Evolutionary conservation across 1,139 yeast species (phyloP).

Genomic region (Pichia sp.): DNA sequence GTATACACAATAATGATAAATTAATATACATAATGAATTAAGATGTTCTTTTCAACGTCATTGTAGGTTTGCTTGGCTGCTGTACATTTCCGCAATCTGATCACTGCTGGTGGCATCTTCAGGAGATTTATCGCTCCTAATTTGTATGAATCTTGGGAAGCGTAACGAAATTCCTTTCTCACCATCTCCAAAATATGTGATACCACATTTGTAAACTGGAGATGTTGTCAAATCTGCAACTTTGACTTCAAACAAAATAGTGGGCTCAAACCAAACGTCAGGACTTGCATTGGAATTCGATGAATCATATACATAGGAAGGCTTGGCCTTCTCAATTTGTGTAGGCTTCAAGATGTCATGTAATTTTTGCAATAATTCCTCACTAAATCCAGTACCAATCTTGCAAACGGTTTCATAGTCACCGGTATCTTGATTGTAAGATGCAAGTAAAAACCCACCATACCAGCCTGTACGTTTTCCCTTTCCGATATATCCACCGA

Average conservation of each 20-base stretch:
- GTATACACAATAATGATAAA: background rate
- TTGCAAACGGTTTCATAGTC: slow-evolving; percentile 94
- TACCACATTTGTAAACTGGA: slow-evolving; percentile 90
- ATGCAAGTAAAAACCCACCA: slow-evolving; percentile 90
- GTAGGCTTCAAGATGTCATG: slow-evolving; percentile 63
- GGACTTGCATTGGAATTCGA: slow-evolving; percentile 64
- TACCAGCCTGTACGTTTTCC: slow-evolving; percentile 94
- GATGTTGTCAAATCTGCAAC: slow-evolving; percentile 92
- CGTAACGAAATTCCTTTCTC: slow-evolving; percentile 80
- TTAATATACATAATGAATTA: background rate
- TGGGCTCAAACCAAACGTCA: slow-evolving; percentile 96
- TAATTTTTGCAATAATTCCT: slow-evolving; percentile 64
- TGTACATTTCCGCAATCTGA: slow-evolving; percentile 86
- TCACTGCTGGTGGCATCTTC: slow-evolving; percentile 90
- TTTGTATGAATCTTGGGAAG: slow-evolving; percentile 82
- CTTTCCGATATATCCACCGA: slow-evolving; percentile 90
- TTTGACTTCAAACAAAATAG: slow-evolving; percentile 79
- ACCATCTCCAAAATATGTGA: slow-evolving; percentile 54
- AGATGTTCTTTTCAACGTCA: background rate
- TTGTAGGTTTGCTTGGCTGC: slow-evolving; percentile 54
- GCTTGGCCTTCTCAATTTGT: slow-evolving; percentile 62
- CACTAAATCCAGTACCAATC: slow-evolving; percentile 96
- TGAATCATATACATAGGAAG: slow-evolving; percentile 65
- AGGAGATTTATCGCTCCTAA: slow-evolving; percentile 80
- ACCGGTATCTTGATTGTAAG: slow-evolving; percentile 84